Evolutionary conservation across 495 filamentous ascomycete genomes (phyloP).

Genomic region (Penicillium coffeae): DNA sequence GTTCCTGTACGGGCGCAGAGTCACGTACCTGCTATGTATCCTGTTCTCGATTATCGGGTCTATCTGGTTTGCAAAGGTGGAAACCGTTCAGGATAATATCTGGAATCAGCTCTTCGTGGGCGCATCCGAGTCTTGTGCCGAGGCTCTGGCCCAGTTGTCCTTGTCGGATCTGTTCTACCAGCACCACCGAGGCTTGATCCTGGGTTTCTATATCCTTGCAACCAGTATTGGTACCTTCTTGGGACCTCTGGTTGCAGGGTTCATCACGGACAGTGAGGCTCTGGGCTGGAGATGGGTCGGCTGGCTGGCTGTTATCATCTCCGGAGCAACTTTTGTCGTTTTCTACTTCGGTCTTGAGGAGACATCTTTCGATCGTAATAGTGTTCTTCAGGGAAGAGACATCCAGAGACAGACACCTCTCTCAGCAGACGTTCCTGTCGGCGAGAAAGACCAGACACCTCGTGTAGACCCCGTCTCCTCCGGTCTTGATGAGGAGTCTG

Average conservation of each 20-base stretch:
- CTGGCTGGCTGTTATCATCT: constrained; percentile 30
- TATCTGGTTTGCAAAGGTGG: constrained; percentile 18
- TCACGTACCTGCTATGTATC: constrained; percentile 23
- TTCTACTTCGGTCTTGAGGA: constrained; percentile 26
- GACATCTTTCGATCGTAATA: constrained; percentile 24
- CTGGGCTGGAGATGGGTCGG: constrained; percentile 31
- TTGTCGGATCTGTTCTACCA: constrained; percentile 27
- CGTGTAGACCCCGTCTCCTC: background rate
- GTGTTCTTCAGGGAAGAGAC: constrained; percentile 5
- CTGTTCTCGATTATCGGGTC: constrained; percentile 18
- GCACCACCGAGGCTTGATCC: constrained; percentile 20
- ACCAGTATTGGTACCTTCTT: constrained; percentile 30
- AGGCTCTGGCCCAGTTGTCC: constrained; percentile 25
- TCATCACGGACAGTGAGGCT: constrained; percentile 17
- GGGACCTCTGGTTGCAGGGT: constrained; percentile 28
- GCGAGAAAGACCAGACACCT: constrained; percentile 1
- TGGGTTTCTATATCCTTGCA: constrained; percentile 25
- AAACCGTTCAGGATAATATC: constrained; percentile 19
- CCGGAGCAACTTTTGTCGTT: constrained; percentile 15
- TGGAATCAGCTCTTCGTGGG: constrained; percentile 28
- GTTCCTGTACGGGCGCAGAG: constrained; percentile 23
- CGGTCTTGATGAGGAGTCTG: constrained; percentile 9
- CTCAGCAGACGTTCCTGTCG: background rate
- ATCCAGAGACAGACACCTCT: background rate
- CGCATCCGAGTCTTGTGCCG: constrained; percentile 26